Conservation (phyloP, 1,284 basidiomycete genomes). For the Heterobasidion parviporum region DNA sequence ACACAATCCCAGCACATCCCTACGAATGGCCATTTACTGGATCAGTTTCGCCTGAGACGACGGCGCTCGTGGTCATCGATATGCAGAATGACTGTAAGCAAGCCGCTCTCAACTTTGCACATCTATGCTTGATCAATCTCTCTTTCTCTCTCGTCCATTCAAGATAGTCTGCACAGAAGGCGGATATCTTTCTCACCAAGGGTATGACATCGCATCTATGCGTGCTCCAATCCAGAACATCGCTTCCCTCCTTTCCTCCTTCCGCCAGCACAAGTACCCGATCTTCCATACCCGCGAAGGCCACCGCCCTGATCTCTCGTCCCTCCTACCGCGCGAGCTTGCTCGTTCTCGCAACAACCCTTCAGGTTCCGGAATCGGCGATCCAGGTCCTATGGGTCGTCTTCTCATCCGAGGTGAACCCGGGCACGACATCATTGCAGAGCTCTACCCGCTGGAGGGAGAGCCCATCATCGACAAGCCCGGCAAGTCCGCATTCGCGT, state of each 20-base stretch:
- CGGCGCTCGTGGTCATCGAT: not conserved
- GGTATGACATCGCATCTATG: not conserved
- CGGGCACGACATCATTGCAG: not conserved
- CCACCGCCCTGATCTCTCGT: not conserved
- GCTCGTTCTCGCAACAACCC: not conserved
- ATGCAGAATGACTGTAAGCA: not conserved
- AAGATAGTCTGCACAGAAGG: not conserved
- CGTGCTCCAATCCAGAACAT: not conserved
- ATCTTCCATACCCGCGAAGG: not conserved
- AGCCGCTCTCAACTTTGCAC: too few relatives aligned
- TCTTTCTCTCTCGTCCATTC: not conserved
- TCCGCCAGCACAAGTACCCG: not conserved
- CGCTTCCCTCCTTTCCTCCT: not conserved
- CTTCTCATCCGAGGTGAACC: not conserved
- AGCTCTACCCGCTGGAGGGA: not conserved
- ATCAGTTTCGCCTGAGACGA: not conserved
- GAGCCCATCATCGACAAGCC: not conserved
- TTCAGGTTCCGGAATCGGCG: not conserved
- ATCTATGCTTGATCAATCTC: too few relatives aligned
- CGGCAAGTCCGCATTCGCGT: not conserved
- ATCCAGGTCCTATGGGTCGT: not conserved
- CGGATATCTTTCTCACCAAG: not conserved
- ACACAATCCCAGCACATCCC: not conserved
- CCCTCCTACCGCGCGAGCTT: not conserved
- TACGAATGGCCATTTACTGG: not conserved